phyloP scores from a whole-genome alignment of 169 alveolate genomes.

The Cryptosporidium tyzzeri region DNA sequence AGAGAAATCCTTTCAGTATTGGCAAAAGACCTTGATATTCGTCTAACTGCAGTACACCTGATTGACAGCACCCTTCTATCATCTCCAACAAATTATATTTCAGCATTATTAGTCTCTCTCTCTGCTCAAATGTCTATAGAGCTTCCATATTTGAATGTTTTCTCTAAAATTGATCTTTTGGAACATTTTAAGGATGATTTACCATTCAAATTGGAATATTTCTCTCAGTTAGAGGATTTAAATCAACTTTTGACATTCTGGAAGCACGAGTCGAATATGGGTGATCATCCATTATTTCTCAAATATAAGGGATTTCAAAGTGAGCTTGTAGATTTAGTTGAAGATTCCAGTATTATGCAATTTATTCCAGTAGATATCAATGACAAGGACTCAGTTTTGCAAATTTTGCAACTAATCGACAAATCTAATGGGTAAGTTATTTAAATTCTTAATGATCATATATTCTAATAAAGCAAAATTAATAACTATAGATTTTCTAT shows the following conservation, averaged over 20 bases:
- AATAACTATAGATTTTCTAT: constrained; percentile 77
- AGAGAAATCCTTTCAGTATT: constrained; percentile 84
- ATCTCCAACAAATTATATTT: constrained; percentile 86
- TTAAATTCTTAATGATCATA: constrained; percentile 8
- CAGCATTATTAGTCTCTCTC: constrained; percentile 92
- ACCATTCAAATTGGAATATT: constrained; percentile 58
- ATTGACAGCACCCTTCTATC: constrained; percentile 89
- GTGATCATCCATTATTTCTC: constrained; percentile 74
- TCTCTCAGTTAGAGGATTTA: constrained; percentile 50
- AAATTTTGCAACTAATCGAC: constrained; percentile 84
- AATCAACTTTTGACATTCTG: constrained; percentile 51
- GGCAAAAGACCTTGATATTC: constrained; percentile 80
- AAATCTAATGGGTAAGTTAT: constrained; percentile 88
- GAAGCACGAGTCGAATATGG: constrained; percentile 33
- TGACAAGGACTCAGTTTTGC: constrained; percentile 84
- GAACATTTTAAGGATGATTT: constrained; percentile 83
- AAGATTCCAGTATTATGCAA: constrained; percentile 80
- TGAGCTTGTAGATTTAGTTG: constrained; percentile 82
- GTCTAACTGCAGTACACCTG: constrained; percentile 86
- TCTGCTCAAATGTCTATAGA: constrained; percentile 94
- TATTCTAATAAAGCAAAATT: not conserved
- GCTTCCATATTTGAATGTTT: constrained; percentile 94
- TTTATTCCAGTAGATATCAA: constrained; percentile 88
- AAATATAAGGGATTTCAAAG: constrained; percentile 81
- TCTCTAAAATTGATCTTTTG: constrained; percentile 90